Conservation (phyloP, 2,329 filamentous ascomycete species). For the Aspergillus vadensis region DNA sequence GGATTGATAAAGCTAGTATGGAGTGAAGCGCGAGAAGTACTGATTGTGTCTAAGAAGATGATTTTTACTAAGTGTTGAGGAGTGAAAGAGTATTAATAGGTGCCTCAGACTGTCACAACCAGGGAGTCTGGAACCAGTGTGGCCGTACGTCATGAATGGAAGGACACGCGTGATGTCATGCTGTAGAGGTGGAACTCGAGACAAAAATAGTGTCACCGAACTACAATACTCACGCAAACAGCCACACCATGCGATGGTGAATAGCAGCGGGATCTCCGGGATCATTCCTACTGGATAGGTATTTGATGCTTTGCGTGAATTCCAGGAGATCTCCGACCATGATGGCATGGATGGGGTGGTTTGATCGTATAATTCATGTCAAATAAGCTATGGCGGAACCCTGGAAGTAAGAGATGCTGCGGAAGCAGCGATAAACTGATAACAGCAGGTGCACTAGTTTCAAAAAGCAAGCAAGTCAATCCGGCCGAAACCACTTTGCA, state of each 20-base stretch:
- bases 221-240: background rate
- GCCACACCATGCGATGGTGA: background rate
- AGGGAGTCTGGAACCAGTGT: conserved; percentile 2
- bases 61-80: background rate
- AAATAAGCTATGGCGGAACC: background rate
- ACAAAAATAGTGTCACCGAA: background rate
- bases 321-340: background rate
- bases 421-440: background rate
- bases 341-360: background rate
- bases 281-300: background rate
- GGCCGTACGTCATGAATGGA: conserved; percentile 24
- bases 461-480: background rate
- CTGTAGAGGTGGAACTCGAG: background rate
- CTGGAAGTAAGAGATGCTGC: background rate
- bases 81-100: conserved; percentile 11
- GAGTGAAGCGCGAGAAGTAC: background rate
- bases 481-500: background rate
- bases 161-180: conserved; percentile 26
- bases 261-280: background rate
- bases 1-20: background rate
- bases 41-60: background rate
- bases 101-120: background rate
- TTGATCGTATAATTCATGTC: background rate
- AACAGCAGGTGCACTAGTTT: background rate
- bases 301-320: background rate